Conservation (phyloP, 2,329 filamentous ascomycete genomes). For the Alternaria conjuncta region DNA sequence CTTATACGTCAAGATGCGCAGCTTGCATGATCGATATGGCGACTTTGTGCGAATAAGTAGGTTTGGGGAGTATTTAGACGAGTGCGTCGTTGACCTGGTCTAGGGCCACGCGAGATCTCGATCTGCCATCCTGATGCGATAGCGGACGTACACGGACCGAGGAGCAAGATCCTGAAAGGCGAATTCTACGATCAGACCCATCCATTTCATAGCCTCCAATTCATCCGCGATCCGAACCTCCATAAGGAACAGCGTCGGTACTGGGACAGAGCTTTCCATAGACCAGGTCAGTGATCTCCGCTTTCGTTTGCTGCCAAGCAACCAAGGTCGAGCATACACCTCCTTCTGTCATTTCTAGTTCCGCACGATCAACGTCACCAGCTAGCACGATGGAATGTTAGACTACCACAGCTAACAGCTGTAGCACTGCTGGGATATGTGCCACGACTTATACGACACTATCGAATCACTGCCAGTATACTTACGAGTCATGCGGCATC, state of each 20-base stretch:
- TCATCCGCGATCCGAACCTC: slow-evolving; percentile 26
- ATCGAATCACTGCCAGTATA: not conserved
- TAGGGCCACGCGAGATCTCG: slow-evolving; percentile 31
- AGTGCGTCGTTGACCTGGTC: not conserved
- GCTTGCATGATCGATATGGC: slow-evolving; percentile 20
- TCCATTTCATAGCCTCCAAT: slow-evolving; percentile 25
- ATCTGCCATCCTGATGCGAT: slow-evolving; percentile 29
- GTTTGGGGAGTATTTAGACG: not conserved
- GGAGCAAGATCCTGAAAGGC: slow-evolving; percentile 27
- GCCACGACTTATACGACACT: not conserved
- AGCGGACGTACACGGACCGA: slow-evolving; percentile 23
- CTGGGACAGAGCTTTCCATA: slow-evolving; percentile 38
- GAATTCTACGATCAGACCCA: slow-evolving; percentile 32
- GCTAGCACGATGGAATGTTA: slow-evolving; percentile 26
- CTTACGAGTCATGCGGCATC: not conserved
- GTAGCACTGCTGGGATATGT: not conserved
- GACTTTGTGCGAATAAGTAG: slow-evolving; percentile 30
- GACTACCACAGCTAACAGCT: not conserved
- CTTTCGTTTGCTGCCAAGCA: not conserved
- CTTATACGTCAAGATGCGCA: slow-evolving; percentile 16
- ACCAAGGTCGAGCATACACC: not conserved
- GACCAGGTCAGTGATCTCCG: slow-evolving; percentile 15
- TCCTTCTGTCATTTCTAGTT: not conserved
- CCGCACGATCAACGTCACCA: not conserved
- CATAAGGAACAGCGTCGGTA: slow-evolving; percentile 30